A percentile compares a stretch with the other conserved stretches of the same genome.
phyloP scores from a whole-genome alignment of 2,329 filamentous ascomycete species.

The Pseudocercospora eumusae region DNA sequence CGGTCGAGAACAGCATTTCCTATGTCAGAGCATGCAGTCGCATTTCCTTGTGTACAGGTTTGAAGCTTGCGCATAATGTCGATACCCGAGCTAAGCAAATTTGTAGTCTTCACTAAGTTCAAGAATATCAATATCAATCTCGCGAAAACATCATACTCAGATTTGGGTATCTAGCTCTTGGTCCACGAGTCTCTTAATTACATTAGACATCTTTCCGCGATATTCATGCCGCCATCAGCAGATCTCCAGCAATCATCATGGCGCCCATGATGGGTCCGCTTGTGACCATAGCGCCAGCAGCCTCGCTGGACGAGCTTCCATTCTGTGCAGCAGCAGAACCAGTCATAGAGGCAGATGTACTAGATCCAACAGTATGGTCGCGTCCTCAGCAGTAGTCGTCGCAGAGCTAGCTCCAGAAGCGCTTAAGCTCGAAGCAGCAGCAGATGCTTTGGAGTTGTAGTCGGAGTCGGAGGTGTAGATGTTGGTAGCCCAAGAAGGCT shows the following conservation, averaged over 20 bases:
- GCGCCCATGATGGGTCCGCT: slow-evolving; percentile 1
- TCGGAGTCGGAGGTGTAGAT: background rate
- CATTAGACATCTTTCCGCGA: background rate
- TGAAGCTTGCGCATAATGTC: background rate
- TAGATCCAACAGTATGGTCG: background rate
- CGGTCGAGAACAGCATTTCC: background rate
- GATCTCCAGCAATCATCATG: background rate
- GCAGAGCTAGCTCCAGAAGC: background rate
- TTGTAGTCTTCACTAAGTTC: background rate
- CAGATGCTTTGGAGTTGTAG: slow-evolving; percentile 1
- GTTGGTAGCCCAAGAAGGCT: background rate
- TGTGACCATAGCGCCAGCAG: slow-evolving; percentile 6
- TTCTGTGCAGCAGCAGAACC: background rate
- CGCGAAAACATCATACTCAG: background rate
- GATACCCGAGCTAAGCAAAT: background rate
- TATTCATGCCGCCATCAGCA: background rate
- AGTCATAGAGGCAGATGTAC: background rate
- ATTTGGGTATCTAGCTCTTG: background rate
- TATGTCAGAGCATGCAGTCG: background rate
- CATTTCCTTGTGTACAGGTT: background rate
- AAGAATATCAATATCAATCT: background rate
- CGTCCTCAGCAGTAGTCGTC: background rate
- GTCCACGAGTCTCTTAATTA: background rate
- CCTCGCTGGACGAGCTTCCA: background rate
- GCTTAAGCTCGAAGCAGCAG: background rate